Evolutionary conservation across 805 yeast species (phyloP).

Genomic region (Zygosaccharomyces bisporus): DNA sequence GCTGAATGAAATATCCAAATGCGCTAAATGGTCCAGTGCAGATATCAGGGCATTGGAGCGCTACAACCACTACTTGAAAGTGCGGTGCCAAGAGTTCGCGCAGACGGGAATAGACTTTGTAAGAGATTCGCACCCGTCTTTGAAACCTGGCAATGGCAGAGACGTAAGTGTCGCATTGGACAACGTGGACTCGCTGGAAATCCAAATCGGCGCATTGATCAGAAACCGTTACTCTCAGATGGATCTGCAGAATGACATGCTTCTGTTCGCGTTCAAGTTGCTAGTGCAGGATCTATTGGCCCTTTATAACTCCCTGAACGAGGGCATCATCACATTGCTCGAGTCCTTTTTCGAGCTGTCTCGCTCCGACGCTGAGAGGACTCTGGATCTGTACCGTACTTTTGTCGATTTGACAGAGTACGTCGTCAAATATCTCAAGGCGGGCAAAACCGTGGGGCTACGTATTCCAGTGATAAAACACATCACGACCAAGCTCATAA

Average conservation of each 20-base stretch:
- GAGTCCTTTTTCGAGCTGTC: constrained; percentile 96
- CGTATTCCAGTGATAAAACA: constrained; percentile 95
- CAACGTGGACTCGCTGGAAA: constrained; percentile 77
- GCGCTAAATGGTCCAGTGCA: constrained; percentile 35
- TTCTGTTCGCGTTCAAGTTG: constrained; percentile 79
- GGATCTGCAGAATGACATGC: constrained; percentile 80
- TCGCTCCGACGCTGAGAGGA: constrained; percentile 77
- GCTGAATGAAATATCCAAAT: constrained; percentile 36
- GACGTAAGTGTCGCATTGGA: constrained; percentile 74
- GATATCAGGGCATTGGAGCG: constrained; percentile 57
- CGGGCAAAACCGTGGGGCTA: constrained; percentile 86
- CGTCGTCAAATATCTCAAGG: constrained; percentile 81
- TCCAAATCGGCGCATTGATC: constrained; percentile 71
- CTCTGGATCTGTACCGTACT: constrained; percentile 74
- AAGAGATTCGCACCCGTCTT: constrained; percentile 55
- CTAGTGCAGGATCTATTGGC: constrained; percentile 86
- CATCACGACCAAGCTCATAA: constrained; percentile 91
- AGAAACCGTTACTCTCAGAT: constrained; percentile 71
- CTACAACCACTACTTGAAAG: constrained; percentile 67
- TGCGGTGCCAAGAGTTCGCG: constrained; percentile 67
- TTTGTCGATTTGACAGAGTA: constrained; percentile 83
- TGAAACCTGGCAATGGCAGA: constrained; percentile 49
- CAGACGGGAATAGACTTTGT: constrained; percentile 70
- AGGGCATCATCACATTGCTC: constrained; percentile 88
- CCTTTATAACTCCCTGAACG: constrained; percentile 85